Percentiles rank a stretch among this genome's conserved stretches.
Conservation (phyloP, 1,284 basidiomycete genomes). For the Hymenochaete sp. region DNA sequence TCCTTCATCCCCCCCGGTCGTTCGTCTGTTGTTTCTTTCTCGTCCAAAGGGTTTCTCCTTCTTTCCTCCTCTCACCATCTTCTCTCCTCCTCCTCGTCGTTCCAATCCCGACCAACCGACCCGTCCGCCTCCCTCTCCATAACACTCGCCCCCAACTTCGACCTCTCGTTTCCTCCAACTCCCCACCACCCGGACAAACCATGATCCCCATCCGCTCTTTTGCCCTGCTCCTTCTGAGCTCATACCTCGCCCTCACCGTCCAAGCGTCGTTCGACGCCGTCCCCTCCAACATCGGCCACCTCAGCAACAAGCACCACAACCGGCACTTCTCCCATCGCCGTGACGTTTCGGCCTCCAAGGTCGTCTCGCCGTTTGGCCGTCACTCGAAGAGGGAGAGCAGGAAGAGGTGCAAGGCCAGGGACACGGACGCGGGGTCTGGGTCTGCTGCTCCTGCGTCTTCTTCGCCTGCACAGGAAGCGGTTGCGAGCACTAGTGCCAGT, state of each 20-base stretch:
- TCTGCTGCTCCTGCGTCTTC: not conserved
- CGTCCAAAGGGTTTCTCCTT: too few species aligned
- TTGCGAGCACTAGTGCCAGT: not conserved
- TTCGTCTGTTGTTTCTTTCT: too few species aligned
- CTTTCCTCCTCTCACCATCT: not conserved
- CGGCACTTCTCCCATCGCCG: constrained; percentile 7
- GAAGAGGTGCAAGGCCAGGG: constrained; percentile 9
- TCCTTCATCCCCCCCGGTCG: not conserved
- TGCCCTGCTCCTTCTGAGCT: constrained; percentile 7
- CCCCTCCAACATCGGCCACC: constrained; percentile 1
- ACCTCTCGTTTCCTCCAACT: constrained; percentile 3
- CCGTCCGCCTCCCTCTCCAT: not conserved
- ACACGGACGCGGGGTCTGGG: not conserved
- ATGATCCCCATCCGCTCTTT: constrained; percentile 14
- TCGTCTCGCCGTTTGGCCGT: constrained; percentile 5
- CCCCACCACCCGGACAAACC: not conserved
- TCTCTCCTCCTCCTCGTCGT: not conserved
- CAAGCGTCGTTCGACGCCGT: constrained; percentile 5
- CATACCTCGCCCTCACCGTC: constrained; percentile 1
- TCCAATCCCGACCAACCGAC: constrained; percentile 3
- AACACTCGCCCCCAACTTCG: constrained; percentile 1
- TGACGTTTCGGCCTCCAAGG: not conserved
- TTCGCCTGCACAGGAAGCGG: not conserved
- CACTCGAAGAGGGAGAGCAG: not conserved
- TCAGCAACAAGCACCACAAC: not conserved